Evolutionary conservation across 257 asterid genomes (phyloP).

Genomic region (Jasminum sambac): DNA sequence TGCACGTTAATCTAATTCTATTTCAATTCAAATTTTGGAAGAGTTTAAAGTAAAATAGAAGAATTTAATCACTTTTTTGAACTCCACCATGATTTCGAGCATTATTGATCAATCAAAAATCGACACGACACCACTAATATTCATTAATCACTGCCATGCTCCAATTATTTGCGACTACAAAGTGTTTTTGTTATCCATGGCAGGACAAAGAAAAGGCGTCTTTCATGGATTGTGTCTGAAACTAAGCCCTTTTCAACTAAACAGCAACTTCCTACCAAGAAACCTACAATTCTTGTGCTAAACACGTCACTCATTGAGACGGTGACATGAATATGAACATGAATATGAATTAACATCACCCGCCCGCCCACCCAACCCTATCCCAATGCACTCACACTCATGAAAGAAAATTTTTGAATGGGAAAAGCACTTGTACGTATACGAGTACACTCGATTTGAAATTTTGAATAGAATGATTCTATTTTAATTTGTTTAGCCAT

Average conservation of each 20-base stretch:
- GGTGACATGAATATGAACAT: neutral
- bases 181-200: neutral
- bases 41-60: neutral
- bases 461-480: too few relatives aligned
- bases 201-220: neutral
- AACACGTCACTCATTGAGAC: neutral
- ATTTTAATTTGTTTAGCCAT: too few relatives aligned
- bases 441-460: too few relatives aligned
- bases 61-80: neutral
- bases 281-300: neutral
- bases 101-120: neutral
- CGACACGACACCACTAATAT: neutral
- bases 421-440: too few relatives aligned
- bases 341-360: neutral
- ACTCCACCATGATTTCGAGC: neutral
- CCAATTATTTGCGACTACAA: neutral
- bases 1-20: too few relatives aligned
- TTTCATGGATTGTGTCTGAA: constrained; percentile 7
- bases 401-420: too few relatives aligned
- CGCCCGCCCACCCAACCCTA: too few relatives aligned
- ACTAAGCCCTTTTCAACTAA: neutral
- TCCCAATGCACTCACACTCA: too few relatives aligned
- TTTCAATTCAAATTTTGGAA: too few relatives aligned
- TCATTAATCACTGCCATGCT: neutral
- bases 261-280: neutral